A percentile compares a stretch with the other conserved stretches of the same genome.
Conservation (phyloP, 306 rosid species). For the Casuarina cunninghamiana region DNA sequence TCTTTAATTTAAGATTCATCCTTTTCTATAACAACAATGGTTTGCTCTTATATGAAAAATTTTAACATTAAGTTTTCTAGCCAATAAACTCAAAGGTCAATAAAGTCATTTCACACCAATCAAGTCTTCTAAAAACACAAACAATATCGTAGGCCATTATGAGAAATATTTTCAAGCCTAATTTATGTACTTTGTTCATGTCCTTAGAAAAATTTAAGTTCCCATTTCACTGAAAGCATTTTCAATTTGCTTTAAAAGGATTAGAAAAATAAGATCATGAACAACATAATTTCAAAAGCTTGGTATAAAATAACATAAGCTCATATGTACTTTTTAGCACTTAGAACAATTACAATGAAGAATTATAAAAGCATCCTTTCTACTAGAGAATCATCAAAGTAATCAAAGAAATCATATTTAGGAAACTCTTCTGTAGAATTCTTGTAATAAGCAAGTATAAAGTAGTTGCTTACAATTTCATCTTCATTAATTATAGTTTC, state of each 20-base stretch:
- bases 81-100: background rate
- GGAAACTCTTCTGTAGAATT: too few relatives aligned
- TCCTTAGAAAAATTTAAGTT: background rate
- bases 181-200: background rate
- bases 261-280: background rate
- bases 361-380: conserved; percentile 49
- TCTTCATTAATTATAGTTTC: too few relatives aligned
- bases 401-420: too few relatives aligned
- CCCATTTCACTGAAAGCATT: background rate
- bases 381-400: conserved; percentile 5
- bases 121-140: background rate
- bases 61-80: background rate
- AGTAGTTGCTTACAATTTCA: too few relatives aligned
- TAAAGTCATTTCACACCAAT: too few relatives aligned
- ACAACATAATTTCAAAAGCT: conserved; percentile 6
- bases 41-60: conserved; percentile 47
- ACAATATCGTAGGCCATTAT: background rate
- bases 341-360: conserved; percentile 33
- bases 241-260: background rate
- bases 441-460: too few relatives aligned
- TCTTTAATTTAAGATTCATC: conserved; percentile 49
- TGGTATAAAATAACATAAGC: background rate
- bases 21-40: conserved; percentile 76
- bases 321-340: conserved; percentile 47
- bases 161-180: background rate